These are phyloP conservation scores for Rhodotorula babjevae DNA, from an alignment of 768 basidiomycete genomes.

Conservation along the genomic window DNA sequence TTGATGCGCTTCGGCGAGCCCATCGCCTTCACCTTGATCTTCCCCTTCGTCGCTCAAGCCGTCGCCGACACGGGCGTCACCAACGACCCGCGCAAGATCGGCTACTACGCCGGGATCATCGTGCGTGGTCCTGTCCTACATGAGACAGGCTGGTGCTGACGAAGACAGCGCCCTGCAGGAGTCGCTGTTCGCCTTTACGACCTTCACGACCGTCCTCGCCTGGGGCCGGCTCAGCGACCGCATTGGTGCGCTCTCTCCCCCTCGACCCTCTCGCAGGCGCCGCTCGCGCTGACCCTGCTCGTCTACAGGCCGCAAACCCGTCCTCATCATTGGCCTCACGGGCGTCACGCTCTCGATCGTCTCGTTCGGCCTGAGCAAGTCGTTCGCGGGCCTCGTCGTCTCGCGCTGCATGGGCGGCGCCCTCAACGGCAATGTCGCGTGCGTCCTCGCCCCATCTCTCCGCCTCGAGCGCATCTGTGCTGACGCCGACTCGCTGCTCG, in stretches of 20 bases:
- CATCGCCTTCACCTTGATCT: slow-evolving; percentile 35
- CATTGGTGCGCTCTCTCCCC: slow-evolving; percentile 10
- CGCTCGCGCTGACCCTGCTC: not conserved
- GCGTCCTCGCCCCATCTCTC: not conserved
- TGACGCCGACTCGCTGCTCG: not conserved
- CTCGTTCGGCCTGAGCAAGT: slow-evolving; percentile 34
- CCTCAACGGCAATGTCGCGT: slow-evolving; percentile 32
- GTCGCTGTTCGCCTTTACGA: slow-evolving; percentile 35
- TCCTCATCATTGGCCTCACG: slow-evolving; percentile 37
- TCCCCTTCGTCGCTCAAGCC: slow-evolving; percentile 31
- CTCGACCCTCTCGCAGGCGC: not conserved
- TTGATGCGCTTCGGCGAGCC: slow-evolving; percentile 36
- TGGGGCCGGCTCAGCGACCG: slow-evolving; percentile 42
- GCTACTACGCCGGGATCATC: slow-evolving; percentile 19
- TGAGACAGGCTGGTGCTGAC: too few relatives aligned
- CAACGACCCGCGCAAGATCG: slow-evolving; percentile 22
- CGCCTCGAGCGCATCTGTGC: not conserved
- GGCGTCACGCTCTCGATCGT: slow-evolving; percentile 37
- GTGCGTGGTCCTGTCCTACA: not conserved
- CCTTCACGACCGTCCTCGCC: slow-evolving; percentile 33
- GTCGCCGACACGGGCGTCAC: slow-evolving; percentile 23
- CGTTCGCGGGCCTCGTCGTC: slow-evolving; percentile 30
- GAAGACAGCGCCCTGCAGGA: not conserved
- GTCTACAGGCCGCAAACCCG: slow-evolving; percentile 37
- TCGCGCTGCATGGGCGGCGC: slow-evolving; percentile 33